phyloP scores from a whole-genome alignment of 306 rosid genomes.

The Gastrolobium villosum region DNA sequence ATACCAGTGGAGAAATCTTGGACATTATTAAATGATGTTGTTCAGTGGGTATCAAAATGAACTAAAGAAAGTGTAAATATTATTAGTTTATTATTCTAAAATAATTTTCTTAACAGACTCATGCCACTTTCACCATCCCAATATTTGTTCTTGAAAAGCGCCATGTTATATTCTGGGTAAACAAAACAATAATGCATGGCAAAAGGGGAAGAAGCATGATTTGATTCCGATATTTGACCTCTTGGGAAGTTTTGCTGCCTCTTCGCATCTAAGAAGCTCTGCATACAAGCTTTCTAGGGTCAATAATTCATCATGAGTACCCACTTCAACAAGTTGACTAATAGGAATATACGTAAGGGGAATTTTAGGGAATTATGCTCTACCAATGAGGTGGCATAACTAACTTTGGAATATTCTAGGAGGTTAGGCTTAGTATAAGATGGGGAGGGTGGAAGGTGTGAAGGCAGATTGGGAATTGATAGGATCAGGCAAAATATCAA shows the following conservation, averaged over 20 bases:
- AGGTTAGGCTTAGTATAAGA: no score
- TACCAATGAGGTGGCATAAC: no score
- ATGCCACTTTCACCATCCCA: slow-evolving; percentile 6
- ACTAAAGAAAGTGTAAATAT: slow-evolving; percentile 27
- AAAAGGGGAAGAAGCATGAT: slow-evolving; percentile 20
- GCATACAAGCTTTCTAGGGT: slow-evolving; percentile 75
- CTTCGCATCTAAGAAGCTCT: slow-evolving; percentile 84
- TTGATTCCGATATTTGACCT: slow-evolving; percentile 64
- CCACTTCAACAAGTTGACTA: slow-evolving; percentile 83
- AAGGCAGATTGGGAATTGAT: no score
- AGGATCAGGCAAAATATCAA: no score
- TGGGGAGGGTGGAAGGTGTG: no score
- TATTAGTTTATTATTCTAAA: slow-evolving; percentile 20
- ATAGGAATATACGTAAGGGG: no score
- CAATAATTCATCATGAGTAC: slow-evolving; percentile 83
- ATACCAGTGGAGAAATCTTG: slow-evolving; percentile 17
- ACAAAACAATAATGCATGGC: slow-evolving; percentile 40
- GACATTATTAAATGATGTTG: slow-evolving; percentile 18
- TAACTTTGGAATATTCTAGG: no score
- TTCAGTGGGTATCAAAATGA: not conserved
- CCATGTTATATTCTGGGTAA: slow-evolving; percentile 9
- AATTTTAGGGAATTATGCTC: no score
- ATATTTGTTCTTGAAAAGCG: slow-evolving; percentile 34
- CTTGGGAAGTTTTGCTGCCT: slow-evolving; percentile 90
- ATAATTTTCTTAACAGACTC: slow-evolving; percentile 15